These are phyloP conservation scores for Blastocystis sp. DNA, from an alignment of 352 stramenopile species.

Conservation along the genomic window DNA sequence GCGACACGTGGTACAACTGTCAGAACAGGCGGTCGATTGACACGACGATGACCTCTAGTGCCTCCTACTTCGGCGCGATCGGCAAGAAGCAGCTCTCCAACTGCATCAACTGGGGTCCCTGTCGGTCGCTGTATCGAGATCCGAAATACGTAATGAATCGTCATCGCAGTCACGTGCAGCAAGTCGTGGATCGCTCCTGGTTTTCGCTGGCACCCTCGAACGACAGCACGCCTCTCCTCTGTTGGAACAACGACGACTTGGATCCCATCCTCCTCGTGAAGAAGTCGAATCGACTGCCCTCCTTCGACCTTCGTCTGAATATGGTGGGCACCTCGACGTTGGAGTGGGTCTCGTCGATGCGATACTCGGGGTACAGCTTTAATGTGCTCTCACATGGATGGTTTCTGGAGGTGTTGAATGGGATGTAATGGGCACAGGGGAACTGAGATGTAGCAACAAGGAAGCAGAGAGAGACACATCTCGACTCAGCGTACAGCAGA, in stretches of 20 bases:
- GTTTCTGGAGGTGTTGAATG: neutral
- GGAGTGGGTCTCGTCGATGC: constrained; percentile 8
- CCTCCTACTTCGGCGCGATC: neutral
- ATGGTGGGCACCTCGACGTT: neutral
- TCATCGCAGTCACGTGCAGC: neutral
- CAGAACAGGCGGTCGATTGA: neutral
- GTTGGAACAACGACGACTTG: constrained; percentile 12
- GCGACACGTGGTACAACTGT: neutral
- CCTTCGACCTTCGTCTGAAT: neutral
- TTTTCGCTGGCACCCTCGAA: neutral
- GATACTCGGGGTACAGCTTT: constrained; percentile 1
- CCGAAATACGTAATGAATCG: neutral
- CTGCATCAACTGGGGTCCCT: constrained; percentile 3
- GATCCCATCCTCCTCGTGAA: constrained; percentile 15
- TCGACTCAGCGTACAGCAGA: neutral
- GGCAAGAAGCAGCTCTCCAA: neutral
- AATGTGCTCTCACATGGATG: constrained; percentile 17
- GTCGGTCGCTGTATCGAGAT: neutral
- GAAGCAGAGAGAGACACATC: neutral
- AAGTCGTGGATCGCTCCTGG: neutral
- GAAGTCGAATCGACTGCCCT: neutral
- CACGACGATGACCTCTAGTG: neutral
- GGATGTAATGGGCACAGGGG: neutral
- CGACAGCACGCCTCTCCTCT: neutral
- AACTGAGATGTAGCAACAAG: neutral